A percentile compares a stretch with the other conserved stretches of the same genome.
These are phyloP conservation scores for Tricholoma saponaceum DNA, from an alignment of 768 basidiomycete genomes.

Conservation along the genomic window DNA sequence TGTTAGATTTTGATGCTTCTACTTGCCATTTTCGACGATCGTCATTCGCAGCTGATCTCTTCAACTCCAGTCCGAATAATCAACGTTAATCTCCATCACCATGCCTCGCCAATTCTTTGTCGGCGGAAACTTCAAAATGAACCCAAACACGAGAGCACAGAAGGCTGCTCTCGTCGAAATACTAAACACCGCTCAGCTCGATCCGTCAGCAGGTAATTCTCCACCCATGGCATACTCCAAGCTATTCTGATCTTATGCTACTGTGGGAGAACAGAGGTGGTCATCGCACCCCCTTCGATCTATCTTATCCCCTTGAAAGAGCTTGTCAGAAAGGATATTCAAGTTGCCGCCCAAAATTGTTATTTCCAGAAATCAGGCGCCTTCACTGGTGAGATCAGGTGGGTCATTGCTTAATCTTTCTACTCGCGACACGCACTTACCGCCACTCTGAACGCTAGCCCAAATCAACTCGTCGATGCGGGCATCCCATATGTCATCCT, in stretches of 20 bases:
- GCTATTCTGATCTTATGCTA: slow-evolving; percentile 10
- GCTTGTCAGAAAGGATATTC: slow-evolving; percentile 58
- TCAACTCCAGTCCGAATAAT: background rate
- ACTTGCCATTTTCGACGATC: too few relatives aligned
- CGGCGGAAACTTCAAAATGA: slow-evolving; percentile 99
- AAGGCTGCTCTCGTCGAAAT: slow-evolving; percentile 61
- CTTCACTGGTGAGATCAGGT: slow-evolving; percentile 97
- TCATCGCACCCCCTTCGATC: slow-evolving; percentile 86
- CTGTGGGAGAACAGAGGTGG: slow-evolving; percentile 62
- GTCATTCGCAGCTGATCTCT: too few relatives aligned
- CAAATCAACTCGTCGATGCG: slow-evolving; percentile 83
- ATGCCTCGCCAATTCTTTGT: slow-evolving; percentile 90
- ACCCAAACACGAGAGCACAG: slow-evolving; percentile 64
- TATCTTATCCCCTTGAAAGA: slow-evolving; percentile 78
- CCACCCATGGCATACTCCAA: background rate
- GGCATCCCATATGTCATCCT: slow-evolving; percentile 89
- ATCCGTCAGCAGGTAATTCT: slow-evolving; percentile 66
- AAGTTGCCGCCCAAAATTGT: slow-evolving; percentile 89
- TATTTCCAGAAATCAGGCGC: slow-evolving; percentile 84
- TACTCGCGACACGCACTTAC: background rate
- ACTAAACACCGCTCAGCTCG: slow-evolving; percentile 78
- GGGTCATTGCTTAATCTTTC: slow-evolving; percentile 11
- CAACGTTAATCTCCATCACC: slow-evolving; percentile 7
- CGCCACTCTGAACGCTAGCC: slow-evolving; percentile 36
- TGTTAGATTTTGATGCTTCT: too few relatives aligned